phyloP scores from a whole-genome alignment of 371 early-diverging fungal genomes.

The Rhizopus sp. region DNA sequence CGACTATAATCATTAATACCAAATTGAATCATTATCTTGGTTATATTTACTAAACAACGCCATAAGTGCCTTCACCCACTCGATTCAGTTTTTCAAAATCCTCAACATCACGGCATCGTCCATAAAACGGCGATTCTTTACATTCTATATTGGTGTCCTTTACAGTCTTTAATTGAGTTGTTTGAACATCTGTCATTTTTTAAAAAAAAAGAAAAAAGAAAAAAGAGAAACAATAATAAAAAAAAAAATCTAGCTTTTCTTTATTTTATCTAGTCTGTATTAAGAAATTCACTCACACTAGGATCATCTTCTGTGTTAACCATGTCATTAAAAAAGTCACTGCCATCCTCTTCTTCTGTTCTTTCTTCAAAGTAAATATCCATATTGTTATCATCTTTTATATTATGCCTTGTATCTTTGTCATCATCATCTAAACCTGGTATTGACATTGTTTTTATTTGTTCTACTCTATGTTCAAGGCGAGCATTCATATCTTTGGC shows the following conservation, averaged over 20 bases:
- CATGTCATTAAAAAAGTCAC: conserved; percentile 52
- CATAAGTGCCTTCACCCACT: conserved; percentile 84
- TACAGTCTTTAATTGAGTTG: conserved; percentile 24
- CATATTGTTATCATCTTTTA: conserved; percentile 13
- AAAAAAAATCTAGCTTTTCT: conserved; percentile 5
- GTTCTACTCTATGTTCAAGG: conserved; percentile 28
- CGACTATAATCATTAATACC: conserved; percentile 34
- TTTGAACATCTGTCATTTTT: background rate
- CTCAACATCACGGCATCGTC: conserved; percentile 65
- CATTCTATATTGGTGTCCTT: conserved; percentile 28
- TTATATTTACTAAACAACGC: conserved; percentile 78
- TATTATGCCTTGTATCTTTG: conserved; percentile 1
- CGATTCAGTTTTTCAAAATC: conserved; percentile 70
- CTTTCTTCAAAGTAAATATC: conserved; percentile 29
- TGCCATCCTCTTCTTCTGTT: conserved; percentile 23
- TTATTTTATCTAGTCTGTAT: conserved; percentile 13
- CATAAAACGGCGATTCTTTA: conserved; percentile 47
- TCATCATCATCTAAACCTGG: conserved; percentile 38
- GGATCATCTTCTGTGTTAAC: conserved; percentile 48
- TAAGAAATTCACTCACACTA: conserved; percentile 42
- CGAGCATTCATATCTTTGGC: conserved; percentile 23
- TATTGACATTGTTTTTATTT: conserved; percentile 24
- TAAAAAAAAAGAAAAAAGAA: background rate
- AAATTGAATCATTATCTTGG: conserved; percentile 6
- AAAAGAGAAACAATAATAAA: conserved; percentile 3